Percentiles rank a stretch among this genome's conserved stretches.
Conservation (phyloP, 164 flowering plant genomes). For the Stephania yunnanensis region DNA sequence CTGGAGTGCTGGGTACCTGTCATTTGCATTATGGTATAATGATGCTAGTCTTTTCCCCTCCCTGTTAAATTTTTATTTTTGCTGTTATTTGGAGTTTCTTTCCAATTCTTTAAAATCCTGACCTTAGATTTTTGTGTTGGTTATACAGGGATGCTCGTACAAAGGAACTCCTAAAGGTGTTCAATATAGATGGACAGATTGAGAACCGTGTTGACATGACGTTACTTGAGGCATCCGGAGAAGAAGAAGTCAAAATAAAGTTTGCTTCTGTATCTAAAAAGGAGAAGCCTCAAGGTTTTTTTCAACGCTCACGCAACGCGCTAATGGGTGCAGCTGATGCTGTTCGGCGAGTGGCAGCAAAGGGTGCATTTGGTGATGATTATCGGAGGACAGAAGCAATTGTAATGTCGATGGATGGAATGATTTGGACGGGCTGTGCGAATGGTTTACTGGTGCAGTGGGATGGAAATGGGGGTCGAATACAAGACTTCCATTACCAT, state of each 20-base stretch:
- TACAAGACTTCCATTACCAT: constrained; percentile 66
- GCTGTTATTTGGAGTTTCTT: too few species aligned
- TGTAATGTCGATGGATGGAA: constrained; percentile 59
- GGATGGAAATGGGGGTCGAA: constrained; percentile 86
- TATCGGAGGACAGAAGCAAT: constrained; percentile 70
- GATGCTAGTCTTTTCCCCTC: neutral
- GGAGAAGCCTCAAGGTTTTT: constrained; percentile 62
- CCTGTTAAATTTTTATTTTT: neutral
- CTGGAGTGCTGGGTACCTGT: constrained; percentile 70
- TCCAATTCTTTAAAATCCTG: too few species aligned
- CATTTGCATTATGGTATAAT: constrained; percentile 79
- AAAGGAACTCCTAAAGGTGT: constrained; percentile 78
- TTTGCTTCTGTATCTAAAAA: constrained; percentile 62
- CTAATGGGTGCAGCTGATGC: constrained; percentile 99
- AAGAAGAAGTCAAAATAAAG: constrained; percentile 75
- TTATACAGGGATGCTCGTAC: constrained; percentile 85
- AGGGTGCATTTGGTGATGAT: constrained; percentile 71
- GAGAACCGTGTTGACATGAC: constrained; percentile 69
- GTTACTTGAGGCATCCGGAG: constrained; percentile 41
- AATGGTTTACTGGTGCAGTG: constrained; percentile 86
- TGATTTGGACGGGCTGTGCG: constrained; percentile 82
- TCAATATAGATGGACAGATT: constrained; percentile 72
- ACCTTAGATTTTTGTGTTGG: neutral
- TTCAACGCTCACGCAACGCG: constrained; percentile 94
- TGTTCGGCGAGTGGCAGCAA: constrained; percentile 84